Conservation (phyloP, 2,329 filamentous ascomycete genomes). For the Aspergillus thermomutatus region DNA sequence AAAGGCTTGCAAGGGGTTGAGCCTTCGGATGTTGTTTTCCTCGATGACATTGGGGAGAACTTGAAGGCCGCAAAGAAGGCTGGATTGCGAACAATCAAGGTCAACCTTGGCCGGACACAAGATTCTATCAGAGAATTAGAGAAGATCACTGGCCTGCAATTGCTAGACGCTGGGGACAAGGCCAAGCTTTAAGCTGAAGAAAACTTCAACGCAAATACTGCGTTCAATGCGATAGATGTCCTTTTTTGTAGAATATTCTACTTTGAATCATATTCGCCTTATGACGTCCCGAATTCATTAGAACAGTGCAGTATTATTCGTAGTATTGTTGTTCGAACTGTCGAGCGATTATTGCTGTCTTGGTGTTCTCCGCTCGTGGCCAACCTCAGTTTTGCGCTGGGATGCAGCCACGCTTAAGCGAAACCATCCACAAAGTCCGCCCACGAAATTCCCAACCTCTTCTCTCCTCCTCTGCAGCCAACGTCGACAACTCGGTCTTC, state of each 20-base stretch:
- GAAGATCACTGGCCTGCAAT: slow-evolving; percentile 62
- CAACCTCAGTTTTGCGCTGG: slow-evolving; percentile 34
- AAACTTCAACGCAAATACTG: background rate
- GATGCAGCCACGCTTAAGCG: slow-evolving; percentile 42
- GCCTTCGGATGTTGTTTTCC: slow-evolving; percentile 71
- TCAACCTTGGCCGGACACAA: slow-evolving; percentile 70
- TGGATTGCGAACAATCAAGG: slow-evolving; percentile 82
- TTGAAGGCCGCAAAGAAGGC: slow-evolving; percentile 71
- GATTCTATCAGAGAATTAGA: slow-evolving; percentile 83
- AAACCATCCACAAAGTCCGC: slow-evolving; percentile 41
- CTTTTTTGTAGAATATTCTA: background rate
- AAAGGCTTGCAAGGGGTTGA: slow-evolving; percentile 56
- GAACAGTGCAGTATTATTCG: background rate
- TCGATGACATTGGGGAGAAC: slow-evolving; percentile 95
- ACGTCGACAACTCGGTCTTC: slow-evolving; percentile 34
- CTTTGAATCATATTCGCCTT: background rate
- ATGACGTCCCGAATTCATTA: background rate
- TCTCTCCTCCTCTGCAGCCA: slow-evolving; percentile 27
- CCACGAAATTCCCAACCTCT: slow-evolving; percentile 29
- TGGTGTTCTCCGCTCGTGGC: slow-evolving; percentile 33
- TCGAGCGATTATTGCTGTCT: background rate
- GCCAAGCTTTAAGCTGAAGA: slow-evolving; percentile 28
- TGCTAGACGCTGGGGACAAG: slow-evolving; percentile 36
- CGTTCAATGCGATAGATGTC: slow-evolving; percentile 1
- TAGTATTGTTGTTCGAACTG: background rate